Base-by-base conservation (phyloP, 139 green algal species). In the Chlorella sp. region DNA sequence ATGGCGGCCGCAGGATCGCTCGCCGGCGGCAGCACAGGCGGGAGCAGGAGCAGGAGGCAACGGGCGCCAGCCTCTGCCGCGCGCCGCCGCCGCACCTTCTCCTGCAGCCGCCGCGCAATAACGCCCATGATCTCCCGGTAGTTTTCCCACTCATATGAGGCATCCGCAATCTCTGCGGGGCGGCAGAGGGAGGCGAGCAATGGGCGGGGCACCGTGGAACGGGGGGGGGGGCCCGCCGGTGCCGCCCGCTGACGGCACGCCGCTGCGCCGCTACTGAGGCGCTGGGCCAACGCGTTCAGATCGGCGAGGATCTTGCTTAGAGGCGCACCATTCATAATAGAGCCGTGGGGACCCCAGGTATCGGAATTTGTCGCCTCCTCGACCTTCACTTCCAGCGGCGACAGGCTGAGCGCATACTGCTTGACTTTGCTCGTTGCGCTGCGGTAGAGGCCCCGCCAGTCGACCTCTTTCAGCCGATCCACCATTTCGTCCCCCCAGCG, bases 351-450 rank as follows among this genome's bases (percentile, higher is more conserved):
- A 73, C 67, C 72, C 93, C 94, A 98, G 12, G 90, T 87, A 40
- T 98, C 91, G 42, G 90, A 89, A 73, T 94, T 96, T 6, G 94
- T 98, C 2, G 93, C 94, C 59, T 97, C 84, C 62, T 93, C 86
- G 8, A 95, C 90, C 66, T 95, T 94, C 1, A 95, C 42, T 67
- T 97, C 91, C 36, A 93, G 71, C 8, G 92, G 87, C 3, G 83
- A 88, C 40, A 97, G 73, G 48, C 93, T 92, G 12, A 91, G 55
- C 0, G 91, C 86, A 46, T 84, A 82, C 72, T 92, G 86, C 65
- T 92, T 92, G 25, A 87, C 86, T 61, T 88, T 90, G 31, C 84
- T 89, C 5, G 70, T 72, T 17, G 82, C 70, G 27, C 35, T 79
- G 60, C 85, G 87, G 29, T 86, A 63, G 19, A 87, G 72, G 5